Evolutionary conservation across 2,329 filamentous ascomycete genomes (phyloP).

Genomic region (Clonostachys solani): DNA sequence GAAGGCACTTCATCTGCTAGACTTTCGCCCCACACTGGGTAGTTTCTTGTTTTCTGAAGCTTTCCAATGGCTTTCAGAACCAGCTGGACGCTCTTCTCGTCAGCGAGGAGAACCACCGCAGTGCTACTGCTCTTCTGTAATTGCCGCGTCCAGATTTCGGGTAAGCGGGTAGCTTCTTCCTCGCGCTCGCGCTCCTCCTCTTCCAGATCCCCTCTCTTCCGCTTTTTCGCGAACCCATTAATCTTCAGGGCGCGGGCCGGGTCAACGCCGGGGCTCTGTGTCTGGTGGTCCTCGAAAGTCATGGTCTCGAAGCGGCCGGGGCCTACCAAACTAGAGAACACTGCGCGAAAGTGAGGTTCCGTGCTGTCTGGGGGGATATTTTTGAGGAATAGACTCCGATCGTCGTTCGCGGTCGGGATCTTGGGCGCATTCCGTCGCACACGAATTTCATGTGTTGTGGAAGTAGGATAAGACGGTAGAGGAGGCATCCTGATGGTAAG

Average conservation of each 20-base stretch:
- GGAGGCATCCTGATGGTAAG: slow-evolving; percentile 65
- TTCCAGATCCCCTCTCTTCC: slow-evolving; percentile 43
- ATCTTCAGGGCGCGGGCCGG: slow-evolving; percentile 41
- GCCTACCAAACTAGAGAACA: slow-evolving; percentile 73
- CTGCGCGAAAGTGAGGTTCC: slow-evolving; percentile 66
- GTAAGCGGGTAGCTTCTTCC: slow-evolving; percentile 57
- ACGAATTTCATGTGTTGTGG: slow-evolving; percentile 78
- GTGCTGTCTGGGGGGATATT: slow-evolving; percentile 86
- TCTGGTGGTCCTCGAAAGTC: slow-evolving; percentile 63
- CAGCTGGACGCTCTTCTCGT: slow-evolving; percentile 71
- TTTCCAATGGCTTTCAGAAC: slow-evolving; percentile 73
- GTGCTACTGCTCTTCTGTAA: slow-evolving; percentile 72
- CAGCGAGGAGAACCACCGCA: slow-evolving; percentile 79
- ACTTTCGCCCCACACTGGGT: slow-evolving; percentile 65
- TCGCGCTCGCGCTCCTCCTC: slow-evolving; percentile 48
- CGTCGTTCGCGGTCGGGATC: slow-evolving; percentile 67
- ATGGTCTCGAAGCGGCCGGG: slow-evolving; percentile 76
- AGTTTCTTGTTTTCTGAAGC: slow-evolving; percentile 52
- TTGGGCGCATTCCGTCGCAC: slow-evolving; percentile 79
- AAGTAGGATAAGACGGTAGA: slow-evolving; percentile 55
- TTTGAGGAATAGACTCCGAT: slow-evolving; percentile 82
- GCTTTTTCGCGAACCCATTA: slow-evolving; percentile 32
- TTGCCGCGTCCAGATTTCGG: slow-evolving; percentile 67
- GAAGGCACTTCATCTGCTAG: slow-evolving; percentile 49
- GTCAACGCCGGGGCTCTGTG: slow-evolving; percentile 31